Percentiles rank a stretch among this genome's conserved stretches.
Conservation (phyloP, 495 filamentous ascomycete genomes). For the Endocarpon pusillum region DNA sequence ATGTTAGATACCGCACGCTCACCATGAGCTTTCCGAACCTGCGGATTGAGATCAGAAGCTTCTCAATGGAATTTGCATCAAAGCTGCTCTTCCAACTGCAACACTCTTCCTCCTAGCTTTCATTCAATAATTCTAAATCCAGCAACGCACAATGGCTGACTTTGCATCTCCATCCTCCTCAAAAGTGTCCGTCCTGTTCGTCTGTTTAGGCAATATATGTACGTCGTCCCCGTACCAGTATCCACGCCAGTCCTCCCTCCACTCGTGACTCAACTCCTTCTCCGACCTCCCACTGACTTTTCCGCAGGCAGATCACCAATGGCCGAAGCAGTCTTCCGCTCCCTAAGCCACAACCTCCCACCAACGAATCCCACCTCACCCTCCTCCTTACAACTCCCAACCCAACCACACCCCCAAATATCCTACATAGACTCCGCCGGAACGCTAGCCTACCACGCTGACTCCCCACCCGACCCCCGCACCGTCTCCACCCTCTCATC, state of each 20-base stretch:
- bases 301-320: slow-evolving; percentile 56
- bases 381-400: slow-evolving; percentile 19
- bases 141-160: no score
- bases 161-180: no score
- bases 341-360: no score
- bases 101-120: no score
- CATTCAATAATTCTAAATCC: no score
- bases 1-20: no score
- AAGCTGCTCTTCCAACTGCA: no score
- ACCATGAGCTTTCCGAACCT: no score
- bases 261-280: slow-evolving; percentile 1
- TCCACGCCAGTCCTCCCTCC: slow-evolving; percentile 5
- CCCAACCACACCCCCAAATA: slow-evolving; percentile 41
- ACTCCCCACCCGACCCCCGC: slow-evolving; percentile 57
- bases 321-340: slow-evolving; percentile 84
- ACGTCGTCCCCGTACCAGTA: slow-evolving; percentile 13
- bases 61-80: no score
- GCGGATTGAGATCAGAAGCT: no score
- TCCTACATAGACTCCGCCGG: slow-evolving; percentile 71
- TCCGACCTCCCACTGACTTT: background rate
- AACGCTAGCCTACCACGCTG: slow-evolving; percentile 68
- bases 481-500: slow-evolving; percentile 65
- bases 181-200: slow-evolving; percentile 67
- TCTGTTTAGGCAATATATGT: slow-evolving; percentile 96
- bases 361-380: no score